These are phyloP conservation scores for Lichtheimia ramosa DNA, from an alignment of 371 early-diverging fungal species.

Conservation along the genomic window DNA sequence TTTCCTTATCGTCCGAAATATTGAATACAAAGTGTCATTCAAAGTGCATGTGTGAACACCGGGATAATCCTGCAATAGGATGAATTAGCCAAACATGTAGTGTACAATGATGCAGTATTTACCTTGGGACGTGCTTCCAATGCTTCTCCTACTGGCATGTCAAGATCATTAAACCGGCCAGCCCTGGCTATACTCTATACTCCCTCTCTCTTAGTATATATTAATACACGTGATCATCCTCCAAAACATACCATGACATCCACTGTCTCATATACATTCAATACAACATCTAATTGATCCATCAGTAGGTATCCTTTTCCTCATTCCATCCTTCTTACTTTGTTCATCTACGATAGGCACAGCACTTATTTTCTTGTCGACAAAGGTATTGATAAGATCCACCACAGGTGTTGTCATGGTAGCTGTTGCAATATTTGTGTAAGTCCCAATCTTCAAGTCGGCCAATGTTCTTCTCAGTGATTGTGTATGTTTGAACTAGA, in stretches of 20 bases:
- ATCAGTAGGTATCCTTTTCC: background rate
- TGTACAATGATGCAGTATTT: no score
- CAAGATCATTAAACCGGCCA: conserved; percentile 63
- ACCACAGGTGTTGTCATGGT: conserved; percentile 81
- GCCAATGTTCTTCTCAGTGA: conserved; percentile 67
- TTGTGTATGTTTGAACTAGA: conserved; percentile 64
- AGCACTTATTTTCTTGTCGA: conserved; percentile 83
- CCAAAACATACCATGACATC: conserved; percentile 83
- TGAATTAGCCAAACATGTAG: no score
- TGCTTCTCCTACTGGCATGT: conserved; percentile 85
- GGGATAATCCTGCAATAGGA: conserved; percentile 70
- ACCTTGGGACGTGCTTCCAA: conserved; percentile 77
- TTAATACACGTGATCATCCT: background rate
- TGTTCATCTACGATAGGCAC: conserved; percentile 91
- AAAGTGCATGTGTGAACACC: conserved; percentile 92
- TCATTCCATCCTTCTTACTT: conserved; percentile 39
- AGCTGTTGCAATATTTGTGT: conserved; percentile 76
- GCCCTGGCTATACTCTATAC: conserved; percentile 48
- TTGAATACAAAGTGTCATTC: conserved; percentile 82
- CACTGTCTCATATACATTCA: conserved; percentile 93
- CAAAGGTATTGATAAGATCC: conserved; percentile 86
- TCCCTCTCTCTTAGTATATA: background rate
- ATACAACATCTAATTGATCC: conserved; percentile 48
- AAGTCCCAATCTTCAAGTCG: conserved; percentile 86
- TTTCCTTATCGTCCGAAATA: conserved; percentile 83